Evolutionary conservation across 2,329 filamentous ascomycete species (phyloP).

Genomic region (Colletotrichum paranaense): DNA sequence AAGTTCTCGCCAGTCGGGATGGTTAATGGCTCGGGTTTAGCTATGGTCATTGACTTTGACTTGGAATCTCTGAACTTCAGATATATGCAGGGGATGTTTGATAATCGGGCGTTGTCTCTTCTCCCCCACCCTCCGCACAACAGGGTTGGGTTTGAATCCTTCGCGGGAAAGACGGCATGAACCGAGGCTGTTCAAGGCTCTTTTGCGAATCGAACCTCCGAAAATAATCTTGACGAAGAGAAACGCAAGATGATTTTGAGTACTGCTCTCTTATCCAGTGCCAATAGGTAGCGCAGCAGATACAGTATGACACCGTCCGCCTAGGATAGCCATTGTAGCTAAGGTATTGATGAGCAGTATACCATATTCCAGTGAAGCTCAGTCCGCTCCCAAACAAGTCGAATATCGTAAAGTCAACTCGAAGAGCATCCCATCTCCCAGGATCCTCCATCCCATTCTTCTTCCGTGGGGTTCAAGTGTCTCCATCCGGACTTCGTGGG

Average conservation of each 20-base stretch:
- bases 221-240: neutral
- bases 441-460: neutral
- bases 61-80: too few species aligned
- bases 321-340: neutral
- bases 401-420: neutral
- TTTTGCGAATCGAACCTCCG: neutral
- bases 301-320: neutral
- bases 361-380: neutral
- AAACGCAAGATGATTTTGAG: neutral
- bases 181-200: neutral
- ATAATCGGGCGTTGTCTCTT: neutral
- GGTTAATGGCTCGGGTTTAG: neutral
- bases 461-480: neutral
- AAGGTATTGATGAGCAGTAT: too few species aligned
- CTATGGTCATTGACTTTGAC: too few species aligned
- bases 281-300: neutral
- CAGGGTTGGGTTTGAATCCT: neutral
- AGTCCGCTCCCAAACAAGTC: neutral
- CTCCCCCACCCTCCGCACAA: neutral
- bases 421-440: neutral
- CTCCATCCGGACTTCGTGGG: neutral
- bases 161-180: neutral
- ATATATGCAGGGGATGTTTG: neutral
- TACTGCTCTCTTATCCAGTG: too few species aligned
- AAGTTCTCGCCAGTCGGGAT: neutral